A percentile compares a stretch with the other conserved stretches of the same genome.
These are phyloP conservation scores for Phialophora macrospora DNA, from an alignment of 2,329 filamentous ascomycete species.

Conservation along the genomic window DNA sequence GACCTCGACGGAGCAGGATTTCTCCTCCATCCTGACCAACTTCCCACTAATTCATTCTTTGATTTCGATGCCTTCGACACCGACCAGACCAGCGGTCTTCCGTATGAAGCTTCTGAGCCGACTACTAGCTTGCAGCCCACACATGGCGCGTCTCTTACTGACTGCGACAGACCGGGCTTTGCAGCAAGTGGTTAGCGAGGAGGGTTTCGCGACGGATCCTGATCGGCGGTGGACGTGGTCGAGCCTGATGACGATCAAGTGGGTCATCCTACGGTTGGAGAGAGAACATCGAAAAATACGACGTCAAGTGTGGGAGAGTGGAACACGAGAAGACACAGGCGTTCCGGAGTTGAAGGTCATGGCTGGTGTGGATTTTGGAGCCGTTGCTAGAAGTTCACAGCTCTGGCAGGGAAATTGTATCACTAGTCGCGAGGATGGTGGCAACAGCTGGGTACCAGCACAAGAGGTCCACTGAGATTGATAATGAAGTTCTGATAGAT, in stretches of 20 bases:
- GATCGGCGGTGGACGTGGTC: constrained; percentile 49
- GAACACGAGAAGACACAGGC: constrained; percentile 11
- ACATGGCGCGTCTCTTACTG: constrained; percentile 59
- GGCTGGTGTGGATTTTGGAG: constrained; percentile 45
- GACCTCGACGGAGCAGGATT: constrained; percentile 62
- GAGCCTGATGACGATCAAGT: constrained; percentile 53
- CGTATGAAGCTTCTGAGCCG: constrained; percentile 57
- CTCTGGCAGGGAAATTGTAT: constrained; percentile 43
- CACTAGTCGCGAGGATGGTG: constrained; percentile 15
- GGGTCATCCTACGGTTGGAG: constrained; percentile 52
- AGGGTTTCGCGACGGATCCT: constrained; percentile 44
- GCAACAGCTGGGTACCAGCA: constrained; percentile 29
- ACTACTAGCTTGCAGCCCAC: constrained; percentile 59
- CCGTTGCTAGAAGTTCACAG: constrained; percentile 49
- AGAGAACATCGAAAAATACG: constrained; percentile 45
- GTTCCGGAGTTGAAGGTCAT: constrained; percentile 31
- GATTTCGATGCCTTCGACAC: constrained; percentile 59
- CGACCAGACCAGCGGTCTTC: constrained; percentile 51
- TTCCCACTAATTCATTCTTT: constrained; percentile 60
- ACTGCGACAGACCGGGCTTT: constrained; percentile 60
- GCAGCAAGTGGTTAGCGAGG: constrained; percentile 56
- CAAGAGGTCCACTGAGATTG: constrained; percentile 34
- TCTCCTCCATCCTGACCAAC: constrained; percentile 48
- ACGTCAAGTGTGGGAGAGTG: constrained; percentile 38
- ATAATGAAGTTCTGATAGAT: constrained; percentile 26